These are phyloP conservation scores for Crithidia expoeki DNA, from an alignment of 208 protist genomes.

Conservation along the genomic window DNA sequence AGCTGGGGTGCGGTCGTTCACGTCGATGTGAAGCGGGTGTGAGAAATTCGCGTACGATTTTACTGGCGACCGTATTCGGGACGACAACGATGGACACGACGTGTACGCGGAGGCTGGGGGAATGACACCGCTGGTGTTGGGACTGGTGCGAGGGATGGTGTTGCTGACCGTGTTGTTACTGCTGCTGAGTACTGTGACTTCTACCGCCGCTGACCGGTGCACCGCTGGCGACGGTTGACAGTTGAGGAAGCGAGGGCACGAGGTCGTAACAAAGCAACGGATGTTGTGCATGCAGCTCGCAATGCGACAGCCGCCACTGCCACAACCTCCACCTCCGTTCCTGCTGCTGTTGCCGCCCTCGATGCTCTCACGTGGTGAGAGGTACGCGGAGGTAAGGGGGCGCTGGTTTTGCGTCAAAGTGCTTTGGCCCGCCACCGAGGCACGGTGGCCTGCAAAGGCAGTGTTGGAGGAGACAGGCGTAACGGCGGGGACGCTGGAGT, in stretches of 20 bases:
- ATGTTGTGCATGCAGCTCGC: conserved; percentile 17
- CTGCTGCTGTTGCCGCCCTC: neutral
- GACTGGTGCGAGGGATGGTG: neutral
- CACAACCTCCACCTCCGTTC: neutral
- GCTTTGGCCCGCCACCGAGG: neutral
- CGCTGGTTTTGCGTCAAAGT: neutral
- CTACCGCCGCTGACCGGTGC: neutral
- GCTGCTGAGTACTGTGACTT: too few relatives aligned
- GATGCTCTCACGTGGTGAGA: neutral
- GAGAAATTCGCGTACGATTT: neutral
- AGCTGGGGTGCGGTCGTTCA: neutral
- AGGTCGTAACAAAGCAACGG: conserved; percentile 12
- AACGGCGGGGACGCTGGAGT: neutral
- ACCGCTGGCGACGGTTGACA: neutral
- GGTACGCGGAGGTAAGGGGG: neutral
- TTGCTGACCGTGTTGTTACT: neutral
- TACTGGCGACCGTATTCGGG: neutral
- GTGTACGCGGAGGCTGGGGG: neutral
- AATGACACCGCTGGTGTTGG: neutral
- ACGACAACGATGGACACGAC: neutral
- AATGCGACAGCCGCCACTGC: conserved; percentile 4
- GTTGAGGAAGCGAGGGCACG: conserved; percentile 6
- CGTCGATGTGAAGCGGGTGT: conserved; percentile 12
- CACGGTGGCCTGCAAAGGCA: neutral
- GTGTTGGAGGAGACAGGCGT: neutral